Evolutionary conservation across 192 early-diverging fungal genomes (phyloP), one percentile per base, ranked within the genome.

Genomic region (Coemansia sp.): DNA sequence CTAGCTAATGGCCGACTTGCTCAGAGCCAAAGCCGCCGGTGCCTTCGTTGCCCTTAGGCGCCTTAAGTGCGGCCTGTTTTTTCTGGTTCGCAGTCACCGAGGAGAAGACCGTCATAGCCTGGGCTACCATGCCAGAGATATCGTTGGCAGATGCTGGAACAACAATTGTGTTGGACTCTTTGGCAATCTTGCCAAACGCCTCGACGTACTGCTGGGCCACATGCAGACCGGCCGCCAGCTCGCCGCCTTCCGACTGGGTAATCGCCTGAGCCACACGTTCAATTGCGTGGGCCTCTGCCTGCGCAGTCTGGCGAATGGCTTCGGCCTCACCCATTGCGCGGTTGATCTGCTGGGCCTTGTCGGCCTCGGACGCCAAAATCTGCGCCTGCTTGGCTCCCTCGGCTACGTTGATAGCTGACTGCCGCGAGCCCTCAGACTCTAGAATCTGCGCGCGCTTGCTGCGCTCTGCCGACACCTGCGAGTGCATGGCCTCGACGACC

Each of bases 141-240:
- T 98, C 93, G 36, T 84, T 86, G 18, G 92, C 86, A 36, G 87
- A 85, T 23, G 89, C 84, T 3, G 96, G 96, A 12, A 98, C 85
- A 42, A 98, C 86, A 15, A 97, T 84, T 0, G 96, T 93, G 36
- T 88, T 97, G 28, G 86, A 79, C 72, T 97, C 87, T 79, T 98
- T 98, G 37, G 96, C 96, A 52, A 98, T 83, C 61, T 86, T 79
- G 14, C 87, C 91, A 81, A 97, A 97, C 7, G 93, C 90, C 40
- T 96, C 92, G 53, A 98, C 93, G 67, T 97, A 98, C 79, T 94
- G 93, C 71, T 98, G 95, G 21, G 96, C 96, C 18, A 98, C 87
- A 20, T 90, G 89, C 62, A 98, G 81, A 3, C 92, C 85, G 1
- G 96, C 91, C 0, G 96, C 95, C 57, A 95, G 86, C 60, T 87